These are phyloP conservation scores for Coniochaeta prunicola DNA, from an alignment of 2,329 filamentous ascomycete species.

Conservation along the genomic window DNA sequence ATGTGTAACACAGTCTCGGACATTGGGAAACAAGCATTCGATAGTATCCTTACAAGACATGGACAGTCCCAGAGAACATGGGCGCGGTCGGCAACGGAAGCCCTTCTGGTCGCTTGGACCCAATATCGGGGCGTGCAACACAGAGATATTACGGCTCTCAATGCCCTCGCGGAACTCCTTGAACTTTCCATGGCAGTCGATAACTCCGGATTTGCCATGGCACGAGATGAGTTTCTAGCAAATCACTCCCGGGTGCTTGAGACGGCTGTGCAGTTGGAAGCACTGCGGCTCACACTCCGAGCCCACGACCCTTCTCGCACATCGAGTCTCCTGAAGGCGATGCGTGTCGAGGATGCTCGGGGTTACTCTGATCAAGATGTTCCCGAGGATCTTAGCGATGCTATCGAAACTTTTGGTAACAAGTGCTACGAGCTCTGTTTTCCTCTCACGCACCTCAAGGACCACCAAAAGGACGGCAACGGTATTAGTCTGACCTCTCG, in stretches of 20 bases:
- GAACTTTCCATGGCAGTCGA: conserved; percentile 5
- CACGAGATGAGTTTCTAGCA: conserved; percentile 5
- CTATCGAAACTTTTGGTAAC: conserved; percentile 11
- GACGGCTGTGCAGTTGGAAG: conserved; percentile 9
- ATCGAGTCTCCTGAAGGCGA: conserved; percentile 2
- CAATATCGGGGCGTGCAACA: conserved; percentile 5
- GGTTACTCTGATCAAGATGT: conserved; percentile 8
- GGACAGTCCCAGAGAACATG: conserved; percentile 5
- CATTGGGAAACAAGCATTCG: conserved; percentile 3
- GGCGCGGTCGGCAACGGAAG: conserved; percentile 6
- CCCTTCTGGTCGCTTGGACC: conserved; percentile 11
- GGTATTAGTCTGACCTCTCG: conserved; percentile 12
- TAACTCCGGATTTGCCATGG: conserved; percentile 4
- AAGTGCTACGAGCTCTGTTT: conserved; percentile 16
- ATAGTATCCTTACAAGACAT: conserved; percentile 9
- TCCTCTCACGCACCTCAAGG: conserved; percentile 11
- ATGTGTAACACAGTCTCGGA: conserved; percentile 4
- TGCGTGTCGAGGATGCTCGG: conserved; percentile 11
- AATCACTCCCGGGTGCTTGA: conserved; percentile 10
- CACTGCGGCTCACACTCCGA: conserved; percentile 8
- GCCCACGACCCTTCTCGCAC: conserved; percentile 6
- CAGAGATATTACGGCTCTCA: conserved; percentile 8
- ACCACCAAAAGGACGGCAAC: conserved; percentile 8
- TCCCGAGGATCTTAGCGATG: conserved; percentile 10
- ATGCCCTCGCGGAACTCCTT: conserved; percentile 7